Evolutionary conservation across 2,329 filamentous ascomycete species (phyloP).

Genomic region (Nothophaeocryptopus gaeumannii): DNA sequence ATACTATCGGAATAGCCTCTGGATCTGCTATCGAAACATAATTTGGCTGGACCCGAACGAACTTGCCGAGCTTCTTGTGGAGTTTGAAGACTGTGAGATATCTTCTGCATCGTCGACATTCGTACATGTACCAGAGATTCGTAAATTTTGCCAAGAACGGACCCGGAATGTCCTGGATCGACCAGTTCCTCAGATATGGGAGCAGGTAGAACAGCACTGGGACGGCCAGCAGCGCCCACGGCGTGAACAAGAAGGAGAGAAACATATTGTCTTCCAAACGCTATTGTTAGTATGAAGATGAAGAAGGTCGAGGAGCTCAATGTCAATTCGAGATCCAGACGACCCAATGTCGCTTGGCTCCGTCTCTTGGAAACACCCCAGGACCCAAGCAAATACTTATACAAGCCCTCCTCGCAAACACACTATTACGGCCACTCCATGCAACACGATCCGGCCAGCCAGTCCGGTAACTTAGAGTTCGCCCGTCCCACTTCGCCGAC

Average conservation of each 20-base stretch:
- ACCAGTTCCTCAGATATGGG: conserved; percentile 60
- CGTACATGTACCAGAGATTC: conserved; percentile 74
- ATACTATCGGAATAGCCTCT: conserved; percentile 71
- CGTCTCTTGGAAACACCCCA: not conserved
- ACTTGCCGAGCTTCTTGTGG: conserved; percentile 73
- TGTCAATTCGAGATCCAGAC: not conserved
- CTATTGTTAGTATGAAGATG: not conserved
- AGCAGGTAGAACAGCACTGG: conserved; percentile 57
- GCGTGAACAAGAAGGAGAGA: conserved; percentile 42
- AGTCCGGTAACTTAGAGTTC: conserved; percentile 10
- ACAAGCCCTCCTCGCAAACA: not conserved
- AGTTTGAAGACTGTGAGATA: conserved; percentile 63
- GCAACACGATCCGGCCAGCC: not conserved
- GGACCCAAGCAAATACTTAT: conserved; percentile 1
- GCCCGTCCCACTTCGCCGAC: conserved; percentile 12
- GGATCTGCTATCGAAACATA: conserved; percentile 81
- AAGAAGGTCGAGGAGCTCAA: not conserved
- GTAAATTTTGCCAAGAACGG: conserved; percentile 66
- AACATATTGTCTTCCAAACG: conserved; percentile 31
- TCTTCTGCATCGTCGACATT: conserved; percentile 58
- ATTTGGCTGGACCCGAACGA: conserved; percentile 79
- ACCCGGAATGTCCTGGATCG: conserved; percentile 54
- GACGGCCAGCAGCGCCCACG: conserved; percentile 48
- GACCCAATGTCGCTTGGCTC: no score
- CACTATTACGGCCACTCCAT: not conserved